A percentile compares a stretch with the other conserved stretches of the same genome.
Evolutionary conservation across 192 early-diverging fungal species (phyloP).

Genomic region (Coemansia sp.): DNA sequence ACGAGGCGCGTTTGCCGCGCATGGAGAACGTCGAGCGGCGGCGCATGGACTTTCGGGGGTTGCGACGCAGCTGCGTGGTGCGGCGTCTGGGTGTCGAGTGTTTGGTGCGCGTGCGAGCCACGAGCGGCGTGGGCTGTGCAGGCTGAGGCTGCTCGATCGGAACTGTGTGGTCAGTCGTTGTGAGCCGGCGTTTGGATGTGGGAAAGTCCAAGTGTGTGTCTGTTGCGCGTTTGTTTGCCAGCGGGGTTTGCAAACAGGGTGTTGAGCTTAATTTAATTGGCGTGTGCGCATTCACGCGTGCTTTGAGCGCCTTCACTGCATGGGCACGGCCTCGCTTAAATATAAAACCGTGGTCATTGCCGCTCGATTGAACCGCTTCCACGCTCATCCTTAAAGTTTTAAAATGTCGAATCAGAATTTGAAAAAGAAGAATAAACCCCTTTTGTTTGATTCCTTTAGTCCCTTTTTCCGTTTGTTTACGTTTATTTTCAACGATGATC

Average conservation of each 20-base stretch:
- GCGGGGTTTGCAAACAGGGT: background rate
- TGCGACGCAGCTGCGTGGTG: background rate
- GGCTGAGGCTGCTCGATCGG: conserved; percentile 13
- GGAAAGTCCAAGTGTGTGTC: conserved; percentile 30
- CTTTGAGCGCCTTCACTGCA: background rate
- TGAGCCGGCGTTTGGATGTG: conserved; percentile 37
- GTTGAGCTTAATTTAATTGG: background rate
- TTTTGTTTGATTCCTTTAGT: background rate
- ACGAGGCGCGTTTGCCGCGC: conserved; percentile 59
- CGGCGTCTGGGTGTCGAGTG: conserved; percentile 26
- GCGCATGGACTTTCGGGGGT: conserved; percentile 29
- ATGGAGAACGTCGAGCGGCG: conserved; percentile 57
- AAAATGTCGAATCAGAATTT: conserved; percentile 2
- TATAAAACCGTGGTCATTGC: conserved; percentile 50
- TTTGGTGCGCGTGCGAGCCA: conserved; percentile 42
- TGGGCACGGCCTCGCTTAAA: conserved; percentile 25
- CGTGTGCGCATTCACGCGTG: background rate
- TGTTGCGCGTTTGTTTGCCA: background rate
- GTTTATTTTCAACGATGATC: background rate
- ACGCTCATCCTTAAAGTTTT: background rate
- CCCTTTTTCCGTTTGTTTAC: background rate
- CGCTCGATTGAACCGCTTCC: conserved; percentile 3
- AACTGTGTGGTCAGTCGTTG: background rate
- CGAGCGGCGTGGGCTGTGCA: conserved; percentile 45
- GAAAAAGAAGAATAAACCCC: background rate